Base-by-base conservation (phyloP, 2,329 filamentous ascomycete genomes). In the Bipolaris zeicola region DNA sequence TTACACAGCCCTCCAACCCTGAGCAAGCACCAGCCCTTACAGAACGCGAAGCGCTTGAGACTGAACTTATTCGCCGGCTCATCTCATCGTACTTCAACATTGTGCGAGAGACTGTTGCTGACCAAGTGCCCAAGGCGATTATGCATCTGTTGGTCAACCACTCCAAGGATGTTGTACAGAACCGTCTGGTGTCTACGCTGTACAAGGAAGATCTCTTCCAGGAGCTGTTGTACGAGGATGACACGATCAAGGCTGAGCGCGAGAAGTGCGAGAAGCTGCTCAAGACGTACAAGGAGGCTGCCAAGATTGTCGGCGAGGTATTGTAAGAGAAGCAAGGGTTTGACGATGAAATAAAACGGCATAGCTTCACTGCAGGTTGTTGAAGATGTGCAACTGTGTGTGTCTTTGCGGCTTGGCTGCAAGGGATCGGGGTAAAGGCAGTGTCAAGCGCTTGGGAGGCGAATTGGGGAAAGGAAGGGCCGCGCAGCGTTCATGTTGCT, bases 11-110 rank as follows among this genome's bases (percentile, higher is more conserved):
- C 31, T 69, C 71, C 28, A 72, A 77, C 50, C 72, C 74, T 8
- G 69, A 84, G 50, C 86, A 88, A 59, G 92, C 96, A 72, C 92
- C 92, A 33, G 92, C 91, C 53, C 85, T 99, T 69, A 97, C 93
- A 0, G 95, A 99, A 66, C 91, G 95, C 50, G 95, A 99, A 80
- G 90, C 92, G 42, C 90, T 99, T 81, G 95, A 99, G 80, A 98
- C 95, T 8, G 95, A 99, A 78, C 87, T 99, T 38, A 99, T 99
- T 75, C 90, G 94, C 44, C 91, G 93, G 44, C 86, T 99, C 54
- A 99, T 99, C 76, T 96, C 91, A 31, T 97, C 93, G 1, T 99
- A 99, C 82, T 99, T 99, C 83, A 96, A 96, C 77, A 99, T 99
- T 71, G 95, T 99, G 44, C 91, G 95, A 61, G 95, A 99, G 79